Percentiles rank a stretch among this genome's conserved stretches.
Evolutionary conservation across 1,139 yeast genomes (phyloP).

Genomic region (Diutina ranongensis): DNA sequence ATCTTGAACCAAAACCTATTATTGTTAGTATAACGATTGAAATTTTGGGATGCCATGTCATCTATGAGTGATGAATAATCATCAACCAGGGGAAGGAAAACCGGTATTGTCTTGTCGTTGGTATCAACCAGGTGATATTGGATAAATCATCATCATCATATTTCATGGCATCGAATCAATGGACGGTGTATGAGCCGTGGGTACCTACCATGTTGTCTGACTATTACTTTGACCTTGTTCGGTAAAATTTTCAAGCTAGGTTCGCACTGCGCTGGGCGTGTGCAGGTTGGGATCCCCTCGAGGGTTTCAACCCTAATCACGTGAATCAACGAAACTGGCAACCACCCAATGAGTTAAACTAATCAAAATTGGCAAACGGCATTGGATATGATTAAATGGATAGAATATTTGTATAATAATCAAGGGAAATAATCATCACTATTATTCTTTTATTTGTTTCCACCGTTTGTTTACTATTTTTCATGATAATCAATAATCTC

Average conservation of each 20-base stretch:
- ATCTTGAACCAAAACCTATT: constrained; percentile 22
- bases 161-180: not conserved
- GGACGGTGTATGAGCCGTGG: constrained; percentile 4
- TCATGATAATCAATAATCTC: too few relatives aligned
- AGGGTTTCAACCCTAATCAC: constrained; percentile 3
- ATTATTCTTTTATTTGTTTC: too few relatives aligned
- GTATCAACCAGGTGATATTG: too few relatives aligned
- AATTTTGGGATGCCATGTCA: too few relatives aligned
- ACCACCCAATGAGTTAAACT: too few relatives aligned
- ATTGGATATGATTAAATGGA: not conserved
- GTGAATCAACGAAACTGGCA: too few relatives aligned
- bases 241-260: constrained; percentile 8
- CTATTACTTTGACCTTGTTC: constrained; percentile 7
- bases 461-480: too few relatives aligned
- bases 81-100: not conserved
- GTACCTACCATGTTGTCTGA: constrained; percentile 9
- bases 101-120: too few relatives aligned
- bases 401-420: too few relatives aligned
- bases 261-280: not conserved
- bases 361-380: not conserved
- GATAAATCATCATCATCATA: too few relatives aligned
- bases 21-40: constrained; percentile 10
- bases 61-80: not conserved
- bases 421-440: too few relatives aligned
- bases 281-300: not conserved